Evolutionary conservation across 169 alveolate genomes (phyloP).

Genomic region (Pseudocohnilembus persalinus): DNA sequence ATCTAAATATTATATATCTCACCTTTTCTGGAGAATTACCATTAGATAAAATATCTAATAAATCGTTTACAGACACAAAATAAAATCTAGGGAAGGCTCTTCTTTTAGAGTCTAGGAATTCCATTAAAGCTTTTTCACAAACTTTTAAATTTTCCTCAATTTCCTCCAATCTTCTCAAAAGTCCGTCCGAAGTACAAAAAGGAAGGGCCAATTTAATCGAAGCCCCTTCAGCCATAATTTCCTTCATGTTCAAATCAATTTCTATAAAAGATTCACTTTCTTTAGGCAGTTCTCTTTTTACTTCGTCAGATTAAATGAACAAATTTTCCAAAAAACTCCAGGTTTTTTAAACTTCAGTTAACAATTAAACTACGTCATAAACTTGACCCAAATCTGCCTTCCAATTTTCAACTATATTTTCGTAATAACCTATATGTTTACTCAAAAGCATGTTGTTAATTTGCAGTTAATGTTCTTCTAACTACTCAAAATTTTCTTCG

Average conservation of each 20-base stretch:
- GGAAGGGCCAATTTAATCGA: conserved; percentile 74
- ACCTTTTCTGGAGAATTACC: conserved; percentile 95
- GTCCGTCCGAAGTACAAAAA: conserved; percentile 87
- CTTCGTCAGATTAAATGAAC: conserved; percentile 96
- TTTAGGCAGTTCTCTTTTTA: conserved; percentile 95
- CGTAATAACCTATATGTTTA: conserved; percentile 91
- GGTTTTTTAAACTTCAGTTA: conserved; percentile 94
- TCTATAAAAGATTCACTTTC: conserved; percentile 93
- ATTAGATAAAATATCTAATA: conserved; percentile 94
- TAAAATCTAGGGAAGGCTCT: conserved; percentile 97
- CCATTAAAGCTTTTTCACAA: conserved; percentile 96
- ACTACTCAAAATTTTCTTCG: conserved; percentile 94
- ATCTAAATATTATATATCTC: too few relatives aligned
- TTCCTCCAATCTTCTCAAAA: conserved; percentile 85
- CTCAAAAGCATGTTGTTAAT: conserved; percentile 94
- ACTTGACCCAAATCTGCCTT: conserved; percentile 91
- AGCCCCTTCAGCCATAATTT: conserved; percentile 86
- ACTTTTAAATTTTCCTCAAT: conserved; percentile 86
- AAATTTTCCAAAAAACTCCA: conserved; percentile 97
- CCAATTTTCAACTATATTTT: conserved; percentile 91
- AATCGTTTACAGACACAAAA: conserved; percentile 95
- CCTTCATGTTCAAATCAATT: conserved; percentile 92
- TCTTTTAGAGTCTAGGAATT: conserved; percentile 95
- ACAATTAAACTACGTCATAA: conserved; percentile 90
- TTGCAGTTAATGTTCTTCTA: conserved; percentile 94